Evolutionary conservation across 345 rosid species (phyloP).

Genomic region (Salix dunnii): DNA sequence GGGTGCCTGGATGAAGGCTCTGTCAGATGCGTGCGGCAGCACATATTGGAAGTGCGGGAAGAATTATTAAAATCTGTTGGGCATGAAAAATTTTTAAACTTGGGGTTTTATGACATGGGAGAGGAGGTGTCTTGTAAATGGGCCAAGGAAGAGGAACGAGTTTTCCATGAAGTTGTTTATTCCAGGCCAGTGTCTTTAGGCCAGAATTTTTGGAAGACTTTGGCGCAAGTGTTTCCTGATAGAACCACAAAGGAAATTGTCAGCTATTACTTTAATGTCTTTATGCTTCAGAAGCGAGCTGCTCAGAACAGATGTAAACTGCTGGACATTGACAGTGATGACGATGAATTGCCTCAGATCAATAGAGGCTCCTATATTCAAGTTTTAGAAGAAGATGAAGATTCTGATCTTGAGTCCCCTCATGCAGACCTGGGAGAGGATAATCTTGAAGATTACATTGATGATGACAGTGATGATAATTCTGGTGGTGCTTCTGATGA

Average conservation of each 20-base stretch:
- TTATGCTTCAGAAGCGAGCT: constrained; percentile 58
- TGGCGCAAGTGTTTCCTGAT: constrained; percentile 48
- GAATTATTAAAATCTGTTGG: constrained; percentile 43
- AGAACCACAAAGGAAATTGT: constrained; percentile 57
- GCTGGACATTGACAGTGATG: constrained; percentile 65
- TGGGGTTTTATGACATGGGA: constrained; percentile 72
- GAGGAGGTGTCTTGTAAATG: constrained; percentile 55
- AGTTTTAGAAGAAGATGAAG: constrained; percentile 44
- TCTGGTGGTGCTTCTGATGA: constrained; percentile 12
- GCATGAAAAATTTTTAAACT: constrained; percentile 40
- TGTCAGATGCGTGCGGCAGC: constrained; percentile 56
- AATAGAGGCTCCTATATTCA: constrained; percentile 21
- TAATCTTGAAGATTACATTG: not conserved
- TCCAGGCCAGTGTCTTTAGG: constrained; percentile 53
- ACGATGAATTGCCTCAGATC: constrained; percentile 61
- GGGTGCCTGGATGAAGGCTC: constrained; percentile 57
- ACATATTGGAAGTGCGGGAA: constrained; percentile 55
- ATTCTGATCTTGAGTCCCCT: constrained; percentile 52
- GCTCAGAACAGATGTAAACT: constrained; percentile 53
- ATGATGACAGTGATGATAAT: constrained; percentile 28
- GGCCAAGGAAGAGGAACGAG: constrained; percentile 55
- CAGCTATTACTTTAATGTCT: constrained; percentile 74
- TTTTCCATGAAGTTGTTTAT: constrained; percentile 55
- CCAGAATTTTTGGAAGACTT: constrained; percentile 62
- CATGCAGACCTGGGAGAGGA: constrained; percentile 9